Evolutionary conservation across 2,329 filamentous ascomycete species (phyloP), one percentile per base, ranked within the genome.

Genomic region (Talaromyces amestolkiae): DNA sequence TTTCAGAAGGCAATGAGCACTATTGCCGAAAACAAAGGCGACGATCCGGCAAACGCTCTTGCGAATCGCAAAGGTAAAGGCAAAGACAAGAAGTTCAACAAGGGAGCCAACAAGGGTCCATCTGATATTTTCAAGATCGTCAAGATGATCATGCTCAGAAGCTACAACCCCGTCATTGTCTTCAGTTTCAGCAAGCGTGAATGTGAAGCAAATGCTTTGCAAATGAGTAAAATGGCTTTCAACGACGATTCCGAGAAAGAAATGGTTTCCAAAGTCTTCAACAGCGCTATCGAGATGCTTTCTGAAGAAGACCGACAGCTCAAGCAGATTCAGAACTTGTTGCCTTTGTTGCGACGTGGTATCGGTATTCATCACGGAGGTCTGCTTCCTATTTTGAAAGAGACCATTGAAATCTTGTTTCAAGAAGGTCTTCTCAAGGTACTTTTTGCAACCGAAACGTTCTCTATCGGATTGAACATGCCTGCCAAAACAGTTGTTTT

Each of bases 121-220:
- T 88, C 88, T 1, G 95, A 99, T 78, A 97, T 99, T 68, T 93
- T 92, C 82, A 98, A 97, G 84, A 97, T 99, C 73, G 91, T 99
- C 70, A 91, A 91, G 78, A 99, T 99, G 95, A 96, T 98, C 71
- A 96, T 99, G 89, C 86, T 92, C 80, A 97, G 93, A 82, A 95
- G 91, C 75, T 96, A 95, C 80, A 97, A 99, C 74, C 95, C 95
- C 0, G 95, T 98, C 72, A 99, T 99, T 75, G 93, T 99, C 45
- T 99, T 99, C 86, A 98, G 94, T 79, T 99, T 99, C 82, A 97
- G 93, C 84, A 99, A 99, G 82, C 87, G 94, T 70, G 94, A 98
- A 73, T 97, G 94, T 76, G 95, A 99, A 80, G 88, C 89, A 68
- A 89, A 95, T 77, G 95, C 95, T 1, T 83, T 99, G 56, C 87